Conservation (phyloP, 768 basidiomycete genomes). For the Lactarius vividus region DNA sequence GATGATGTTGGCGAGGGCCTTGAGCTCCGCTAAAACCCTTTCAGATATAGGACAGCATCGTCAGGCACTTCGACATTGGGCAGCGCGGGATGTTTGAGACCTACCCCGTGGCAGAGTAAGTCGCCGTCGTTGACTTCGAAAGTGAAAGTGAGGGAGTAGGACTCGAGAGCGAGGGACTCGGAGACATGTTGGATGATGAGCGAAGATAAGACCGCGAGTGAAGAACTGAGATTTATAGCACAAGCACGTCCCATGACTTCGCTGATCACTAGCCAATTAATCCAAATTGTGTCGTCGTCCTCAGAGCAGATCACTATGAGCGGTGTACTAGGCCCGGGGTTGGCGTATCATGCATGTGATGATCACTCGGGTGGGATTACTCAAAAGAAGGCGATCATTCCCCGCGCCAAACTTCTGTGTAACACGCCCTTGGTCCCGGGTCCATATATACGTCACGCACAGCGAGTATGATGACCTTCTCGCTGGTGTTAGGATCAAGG, state of each 20-base stretch:
- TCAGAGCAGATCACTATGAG: too few relatives aligned
- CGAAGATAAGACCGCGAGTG: not conserved
- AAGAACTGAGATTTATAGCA: not conserved
- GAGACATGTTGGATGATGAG: not conserved
- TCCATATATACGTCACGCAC: too few relatives aligned
- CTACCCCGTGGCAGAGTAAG: not conserved
- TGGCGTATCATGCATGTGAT: too few relatives aligned
- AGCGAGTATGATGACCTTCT: too few relatives aligned
- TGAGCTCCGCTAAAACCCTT: conserved; percentile 2
- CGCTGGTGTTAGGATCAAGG: too few relatives aligned
- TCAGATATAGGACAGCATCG: not conserved
- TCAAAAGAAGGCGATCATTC: too few relatives aligned
- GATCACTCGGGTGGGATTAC: too few relatives aligned
- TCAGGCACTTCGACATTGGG: not conserved
- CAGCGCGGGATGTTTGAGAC: not conserved
- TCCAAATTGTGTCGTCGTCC: too few relatives aligned
- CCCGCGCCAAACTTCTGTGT: too few relatives aligned
- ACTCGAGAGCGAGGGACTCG: not conserved
- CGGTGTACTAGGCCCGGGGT: too few relatives aligned
- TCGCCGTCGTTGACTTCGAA: not conserved
- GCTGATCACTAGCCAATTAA: too few relatives aligned
- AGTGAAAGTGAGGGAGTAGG: not conserved
- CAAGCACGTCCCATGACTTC: not conserved
- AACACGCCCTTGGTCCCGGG: too few relatives aligned
- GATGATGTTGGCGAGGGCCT: conserved; percentile 7